These are phyloP conservation scores for Athelia sp. DNA, from an alignment of 1,284 basidiomycete species.

Conservation along the genomic window DNA sequence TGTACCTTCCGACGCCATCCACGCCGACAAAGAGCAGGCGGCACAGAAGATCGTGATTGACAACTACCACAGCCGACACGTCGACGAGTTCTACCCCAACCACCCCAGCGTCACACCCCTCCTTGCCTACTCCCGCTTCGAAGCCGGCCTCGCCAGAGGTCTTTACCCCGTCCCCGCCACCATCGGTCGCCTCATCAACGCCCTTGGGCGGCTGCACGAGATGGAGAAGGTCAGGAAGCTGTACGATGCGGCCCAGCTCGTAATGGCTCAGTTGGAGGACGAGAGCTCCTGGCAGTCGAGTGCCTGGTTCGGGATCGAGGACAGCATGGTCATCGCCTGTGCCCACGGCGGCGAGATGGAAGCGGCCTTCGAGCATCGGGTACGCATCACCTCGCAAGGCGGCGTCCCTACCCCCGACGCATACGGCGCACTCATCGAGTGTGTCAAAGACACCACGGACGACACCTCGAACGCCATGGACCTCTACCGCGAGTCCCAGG, in stretches of 20 bases:
- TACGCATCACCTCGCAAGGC: conserved; percentile 74
- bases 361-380: conserved; percentile 75
- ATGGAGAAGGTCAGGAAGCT: conserved; percentile 59
- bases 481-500: conserved; percentile 78
- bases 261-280: conserved; percentile 40
- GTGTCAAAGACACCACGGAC: conserved; percentile 89
- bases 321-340: conserved; percentile 82
- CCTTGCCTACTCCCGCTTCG: conserved; percentile 33
- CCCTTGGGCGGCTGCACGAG: conserved; percentile 60
- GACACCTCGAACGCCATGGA: conserved; percentile 84
- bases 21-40: neutral
- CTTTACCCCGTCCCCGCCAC: conserved; percentile 48
- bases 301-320: conserved; percentile 79
- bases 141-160: conserved; percentile 27
- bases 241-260: conserved; percentile 68
- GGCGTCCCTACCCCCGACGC: conserved; percentile 83
- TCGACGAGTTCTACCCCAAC: conserved; percentile 36
- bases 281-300: conserved; percentile 47
- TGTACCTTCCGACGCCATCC: neutral
- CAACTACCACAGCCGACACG: conserved; percentile 27
- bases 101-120: conserved; percentile 22
- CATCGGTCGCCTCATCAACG: conserved; percentile 62
- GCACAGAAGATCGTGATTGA: conserved; percentile 17
- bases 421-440: conserved; percentile 85
- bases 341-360: conserved; percentile 80